Percentiles rank a stretch among this genome's conserved stretches.
phyloP scores from a whole-genome alignment of 371 early-diverging fungal species.

The Phascolomyces articulosus region DNA sequence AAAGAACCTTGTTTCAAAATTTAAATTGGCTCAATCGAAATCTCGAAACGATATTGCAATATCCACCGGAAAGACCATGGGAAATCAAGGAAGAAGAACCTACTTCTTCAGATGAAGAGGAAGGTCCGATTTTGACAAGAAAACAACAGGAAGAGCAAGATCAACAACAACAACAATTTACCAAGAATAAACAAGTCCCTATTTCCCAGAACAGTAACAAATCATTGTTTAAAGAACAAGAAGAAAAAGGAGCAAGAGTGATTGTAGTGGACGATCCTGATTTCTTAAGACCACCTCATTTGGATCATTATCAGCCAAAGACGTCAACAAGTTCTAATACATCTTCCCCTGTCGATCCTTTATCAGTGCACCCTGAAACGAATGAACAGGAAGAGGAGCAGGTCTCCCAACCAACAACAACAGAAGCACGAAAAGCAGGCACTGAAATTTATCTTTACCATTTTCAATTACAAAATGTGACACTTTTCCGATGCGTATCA shows the following conservation, averaged over 20 bases:
- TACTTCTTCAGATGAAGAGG: too few relatives aligned
- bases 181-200: background rate
- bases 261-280: slow-evolving; percentile 41
- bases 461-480: slow-evolving; percentile 58
- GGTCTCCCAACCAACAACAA: slow-evolving; percentile 2
- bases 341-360: too few relatives aligned
- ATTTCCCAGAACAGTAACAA: too few relatives aligned
- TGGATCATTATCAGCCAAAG: background rate
- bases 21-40: slow-evolving; percentile 72
- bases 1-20: slow-evolving; percentile 53
- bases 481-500: slow-evolving; percentile 62
- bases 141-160: background rate
- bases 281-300: slow-evolving; percentile 14
- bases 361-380: too few relatives aligned
- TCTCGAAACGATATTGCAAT: slow-evolving; percentile 26
- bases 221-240: background rate
- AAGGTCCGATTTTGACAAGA: too few relatives aligned
- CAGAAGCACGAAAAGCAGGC: slow-evolving; percentile 53
- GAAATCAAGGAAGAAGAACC: background rate
- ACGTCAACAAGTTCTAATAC: too few relatives aligned
- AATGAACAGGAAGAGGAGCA: slow-evolving; percentile 32
- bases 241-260: slow-evolving; percentile 24
- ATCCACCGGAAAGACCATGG: slow-evolving; percentile 22
- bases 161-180: background rate
- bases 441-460: slow-evolving; percentile 74